These are phyloP conservation scores for Lepidium didymum DNA, from an alignment of 345 rosid genomes.

Conservation along the genomic window DNA sequence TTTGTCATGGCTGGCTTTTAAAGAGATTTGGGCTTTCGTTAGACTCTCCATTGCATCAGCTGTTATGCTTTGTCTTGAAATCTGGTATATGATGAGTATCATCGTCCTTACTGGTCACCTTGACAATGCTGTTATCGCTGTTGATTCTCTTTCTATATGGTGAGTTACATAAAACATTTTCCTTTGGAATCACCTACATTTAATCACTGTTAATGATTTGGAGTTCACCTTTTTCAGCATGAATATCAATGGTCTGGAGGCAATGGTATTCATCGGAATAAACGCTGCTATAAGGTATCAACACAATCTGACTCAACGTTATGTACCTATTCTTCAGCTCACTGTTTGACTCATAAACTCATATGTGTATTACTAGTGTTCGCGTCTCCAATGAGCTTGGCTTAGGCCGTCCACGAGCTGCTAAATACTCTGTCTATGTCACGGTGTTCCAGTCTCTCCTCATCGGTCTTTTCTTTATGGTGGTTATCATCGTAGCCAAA, in stretches of 20 bases:
- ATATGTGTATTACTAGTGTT: conserved; percentile 37
- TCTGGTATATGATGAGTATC: conserved; percentile 86
- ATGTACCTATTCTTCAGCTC: background rate
- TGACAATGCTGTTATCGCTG: conserved; percentile 57
- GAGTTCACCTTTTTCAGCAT: conserved; percentile 37
- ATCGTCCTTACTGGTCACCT: conserved; percentile 68
- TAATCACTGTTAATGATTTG: background rate
- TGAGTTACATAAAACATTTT: conserved; percentile 19
- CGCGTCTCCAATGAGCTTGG: conserved; percentile 85
- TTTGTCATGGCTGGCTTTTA: conserved; percentile 51
- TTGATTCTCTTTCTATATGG: conserved; percentile 81
- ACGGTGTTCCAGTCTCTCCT: conserved; percentile 48
- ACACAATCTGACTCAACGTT: background rate
- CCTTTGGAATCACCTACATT: background rate
- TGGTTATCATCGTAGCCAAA: conserved; percentile 38
- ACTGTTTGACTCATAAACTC: background rate
- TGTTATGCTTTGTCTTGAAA: conserved; percentile 76
- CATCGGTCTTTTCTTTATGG: conserved; percentile 61
- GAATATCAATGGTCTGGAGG: conserved; percentile 72
- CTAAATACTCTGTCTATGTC: conserved; percentile 66
- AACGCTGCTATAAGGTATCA: conserved; percentile 64
- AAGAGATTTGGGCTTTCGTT: conserved; percentile 66
- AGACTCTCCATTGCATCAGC: conserved; percentile 74
- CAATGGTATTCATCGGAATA: conserved; percentile 73
- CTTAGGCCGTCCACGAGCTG: conserved; percentile 55